Evolutionary conservation across 2,329 filamentous ascomycete species (phyloP).

Genomic region (Podosphaera fusca): DNA sequence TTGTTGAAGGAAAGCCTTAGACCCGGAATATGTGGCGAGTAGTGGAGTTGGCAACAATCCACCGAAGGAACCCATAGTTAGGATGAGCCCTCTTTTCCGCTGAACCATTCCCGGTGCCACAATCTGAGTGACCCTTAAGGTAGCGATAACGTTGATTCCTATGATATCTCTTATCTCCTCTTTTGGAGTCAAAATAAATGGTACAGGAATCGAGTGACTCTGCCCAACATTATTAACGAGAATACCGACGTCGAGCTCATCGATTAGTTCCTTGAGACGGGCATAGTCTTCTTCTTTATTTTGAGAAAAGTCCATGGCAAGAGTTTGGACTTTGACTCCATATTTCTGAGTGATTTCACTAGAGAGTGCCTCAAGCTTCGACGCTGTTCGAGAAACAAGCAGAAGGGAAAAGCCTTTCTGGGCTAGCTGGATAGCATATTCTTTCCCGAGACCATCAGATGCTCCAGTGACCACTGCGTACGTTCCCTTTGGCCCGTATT

Average conservation of each 20-base stretch:
- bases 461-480: constrained; percentile 92
- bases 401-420: constrained; percentile 83
- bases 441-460: constrained; percentile 90
- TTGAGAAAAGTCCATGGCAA: constrained; percentile 79
- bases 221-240: constrained; percentile 94
- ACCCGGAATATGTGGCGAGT: constrained; percentile 87
- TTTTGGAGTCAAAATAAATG: constrained; percentile 58
- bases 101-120: constrained; percentile 66
- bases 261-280: constrained; percentile 41
- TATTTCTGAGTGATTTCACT: constrained; percentile 51
- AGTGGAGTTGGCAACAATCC: constrained; percentile 81
- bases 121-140: constrained; percentile 67
- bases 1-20: constrained; percentile 93
- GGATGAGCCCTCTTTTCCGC: constrained; percentile 66
- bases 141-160: constrained; percentile 84
- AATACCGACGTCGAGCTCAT: constrained; percentile 59
- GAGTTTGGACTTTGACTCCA: constrained; percentile 47
- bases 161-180: constrained; percentile 76
- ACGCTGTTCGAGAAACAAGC: constrained; percentile 83
- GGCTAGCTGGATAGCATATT: constrained; percentile 79
- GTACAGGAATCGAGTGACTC: constrained; percentile 78
- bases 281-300: constrained; percentile 65
- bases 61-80: constrained; percentile 94
- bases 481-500: constrained; percentile 73
- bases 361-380: constrained; percentile 63